A percentile compares a stretch with the other conserved stretches of the same genome.
Evolutionary conservation across 1,284 basidiomycete species (phyloP).

Genomic region (Tilletia caries): DNA sequence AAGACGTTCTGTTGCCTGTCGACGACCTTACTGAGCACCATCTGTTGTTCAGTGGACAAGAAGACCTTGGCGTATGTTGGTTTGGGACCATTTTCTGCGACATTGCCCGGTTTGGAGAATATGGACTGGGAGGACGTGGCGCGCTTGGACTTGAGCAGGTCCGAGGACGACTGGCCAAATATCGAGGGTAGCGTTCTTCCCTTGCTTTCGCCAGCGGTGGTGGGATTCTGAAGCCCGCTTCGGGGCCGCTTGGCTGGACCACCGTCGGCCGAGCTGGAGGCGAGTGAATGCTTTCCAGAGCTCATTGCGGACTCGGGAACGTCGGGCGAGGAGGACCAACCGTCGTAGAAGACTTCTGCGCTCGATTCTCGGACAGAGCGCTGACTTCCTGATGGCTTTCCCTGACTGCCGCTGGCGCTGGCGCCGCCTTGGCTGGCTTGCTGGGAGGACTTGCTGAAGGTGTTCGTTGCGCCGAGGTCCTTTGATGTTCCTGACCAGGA

Average conservation of each 20-base stretch:
- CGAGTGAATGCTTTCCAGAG: background rate
- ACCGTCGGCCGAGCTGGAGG: background rate
- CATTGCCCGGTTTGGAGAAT: conserved; percentile 3
- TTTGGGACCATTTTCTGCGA: background rate
- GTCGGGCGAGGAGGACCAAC: conserved; percentile 10
- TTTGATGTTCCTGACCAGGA: conserved; percentile 9
- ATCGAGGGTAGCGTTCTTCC: conserved; percentile 1
- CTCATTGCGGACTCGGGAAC: background rate
- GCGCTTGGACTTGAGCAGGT: conserved; percentile 1
- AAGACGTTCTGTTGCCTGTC: conserved; percentile 68
- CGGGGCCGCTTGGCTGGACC: background rate
- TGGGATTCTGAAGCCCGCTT: background rate
- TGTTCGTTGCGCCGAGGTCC: conserved; percentile 1
- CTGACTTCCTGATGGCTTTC: conserved; percentile 5
- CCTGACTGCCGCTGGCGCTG: background rate
- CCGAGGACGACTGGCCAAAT: background rate
- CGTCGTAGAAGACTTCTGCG: conserved; percentile 12
- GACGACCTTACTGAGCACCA: conserved; percentile 45
- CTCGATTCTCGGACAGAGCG: background rate
- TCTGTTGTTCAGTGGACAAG: conserved; percentile 44
- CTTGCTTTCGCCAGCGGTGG: background rate
- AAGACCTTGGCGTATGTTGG: conserved; percentile 20
- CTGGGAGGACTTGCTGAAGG: background rate
- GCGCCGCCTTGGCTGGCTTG: background rate
- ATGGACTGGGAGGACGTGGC: background rate